Evolutionary conservation across 768 basidiomycete species (phyloP), one percentile per base, ranked within the genome.

Genomic region (Agaricus sinodeliciosus): DNA sequence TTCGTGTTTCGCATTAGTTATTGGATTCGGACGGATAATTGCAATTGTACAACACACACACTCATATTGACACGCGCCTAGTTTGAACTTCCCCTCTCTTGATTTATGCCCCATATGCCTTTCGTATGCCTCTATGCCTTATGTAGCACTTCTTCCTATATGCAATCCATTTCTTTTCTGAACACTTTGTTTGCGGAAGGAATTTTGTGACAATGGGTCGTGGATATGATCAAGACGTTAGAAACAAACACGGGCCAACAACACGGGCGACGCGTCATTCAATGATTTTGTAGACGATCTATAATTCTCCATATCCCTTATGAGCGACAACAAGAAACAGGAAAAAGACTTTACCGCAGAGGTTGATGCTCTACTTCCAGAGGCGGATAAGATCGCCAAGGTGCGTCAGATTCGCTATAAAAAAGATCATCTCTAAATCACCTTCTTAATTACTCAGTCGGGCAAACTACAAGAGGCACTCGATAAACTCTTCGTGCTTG

Each of bases 341-440:
- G 89, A 91, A 65, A 85, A 81, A 65, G 94, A 97, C 65, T 96
- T 76, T 59, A 87, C 90, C 0, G 73, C 79, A 48, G 93, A 97
- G 67, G 93, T 94, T 4, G 79, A 89, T 62, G 74, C 73, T 8
- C 68, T 93, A 3, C 67, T 94, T 5, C 85, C 85, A 26, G 82
- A 90, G 62, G 81, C 81, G 0, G 78, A 78, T 51, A 60, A 75
- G 7, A 64, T 89, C 7, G 84, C 82, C n/a, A 79, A 90, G 80
- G 94, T 94, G 57, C 59, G 77, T 59, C 39, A 3, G 31, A 22
- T 46, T 28, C 35, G 6, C 16, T 50, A 48, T 37, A 8, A 42
- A 26, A 47, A 9, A 15, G 46, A 48, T 51, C 37, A 48, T 6
- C 15, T 12, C 15, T 48, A 45, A 58, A 59, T 35, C 54, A 42